Base-by-base conservation (phyloP, 345 rosid genomes). In the Abelmoschus esculentus region DNA sequence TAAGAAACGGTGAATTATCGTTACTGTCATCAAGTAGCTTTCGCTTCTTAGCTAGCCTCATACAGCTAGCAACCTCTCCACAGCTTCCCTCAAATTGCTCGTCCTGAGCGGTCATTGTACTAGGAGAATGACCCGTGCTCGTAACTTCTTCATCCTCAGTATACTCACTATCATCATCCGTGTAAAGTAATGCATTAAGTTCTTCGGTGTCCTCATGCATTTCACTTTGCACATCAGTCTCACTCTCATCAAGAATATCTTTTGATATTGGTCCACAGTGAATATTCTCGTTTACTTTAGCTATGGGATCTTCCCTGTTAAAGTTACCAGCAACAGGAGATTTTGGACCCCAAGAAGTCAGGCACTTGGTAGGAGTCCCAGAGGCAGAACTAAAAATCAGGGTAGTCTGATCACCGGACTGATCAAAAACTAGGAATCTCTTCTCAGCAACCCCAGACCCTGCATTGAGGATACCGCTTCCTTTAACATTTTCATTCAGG, bases 131-230 rank as follows among this genome's bases (percentile, higher is more conserved):
- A 38, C 82, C 96, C 0, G 96, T 84, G 72, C 97, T 89, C 1
- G 84, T 88, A 59, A 86, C 95, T 78, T 90, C 97, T 56, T 88
- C 92, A 32, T 77, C 85, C 0, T 78, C 84, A 1, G 47, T 71
- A 63, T 76, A 76, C 49, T 79, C 84, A 66, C 78, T 76, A 49
- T 86, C 88, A 70, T 79, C 93, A 59, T 87, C 95, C 0, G 97
- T 88, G 73, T 86, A 90, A 49, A 90, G 92, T 69, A 90, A 58
- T 1, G 97, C 97, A 80, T 90, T 83, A 47, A 90, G 79, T 65
- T 89, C 97, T 64, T 89, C 96, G 0, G 92, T 86, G 67, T 91
- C 89, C 76, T 91, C 97, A 1, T 61, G 89, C 92, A 86, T 83
- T 76, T 87, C 96, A 77, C 88, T 86, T 2, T 79, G 71, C 77